Percentiles rank a stretch among this genome's conserved stretches.
Evolutionary conservation across 495 filamentous ascomycete genomes (phyloP).

Genomic region (Cercophora scortea): DNA sequence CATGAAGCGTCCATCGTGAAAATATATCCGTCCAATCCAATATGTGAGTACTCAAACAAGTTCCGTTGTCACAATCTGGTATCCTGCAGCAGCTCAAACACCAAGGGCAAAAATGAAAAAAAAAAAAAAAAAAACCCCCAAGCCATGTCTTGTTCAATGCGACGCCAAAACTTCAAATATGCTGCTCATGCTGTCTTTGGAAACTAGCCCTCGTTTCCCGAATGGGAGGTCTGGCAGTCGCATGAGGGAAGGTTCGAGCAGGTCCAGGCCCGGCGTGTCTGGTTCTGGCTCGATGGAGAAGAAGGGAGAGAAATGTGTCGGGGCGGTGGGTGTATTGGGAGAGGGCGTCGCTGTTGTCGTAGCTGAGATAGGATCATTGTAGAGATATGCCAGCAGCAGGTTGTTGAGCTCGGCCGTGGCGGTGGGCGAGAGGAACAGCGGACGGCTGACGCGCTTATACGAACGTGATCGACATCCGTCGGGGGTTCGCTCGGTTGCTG

Average conservation of each 20-base stretch:
- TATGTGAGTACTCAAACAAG: not conserved
- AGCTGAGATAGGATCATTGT: conserved; percentile 14
- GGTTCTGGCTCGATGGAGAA: conserved; percentile 11
- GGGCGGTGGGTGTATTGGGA: conserved; percentile 15
- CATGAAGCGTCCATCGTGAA: too few species aligned
- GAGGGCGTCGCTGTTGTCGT: conserved; percentile 18
- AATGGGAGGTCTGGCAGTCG: conserved; percentile 5
- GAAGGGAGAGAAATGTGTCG: conserved; percentile 17
- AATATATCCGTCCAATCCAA: too few species aligned
- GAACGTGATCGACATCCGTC: conserved; percentile 10
- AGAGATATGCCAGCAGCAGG: conserved; percentile 23
- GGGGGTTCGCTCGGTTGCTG: conserved; percentile 4
- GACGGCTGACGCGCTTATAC: conserved; percentile 30
- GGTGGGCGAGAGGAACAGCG: conserved; percentile 21
- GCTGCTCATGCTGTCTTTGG: conserved; percentile 23
- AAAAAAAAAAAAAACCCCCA: not conserved
- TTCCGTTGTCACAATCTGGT: not conserved
- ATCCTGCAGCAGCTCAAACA: not conserved
- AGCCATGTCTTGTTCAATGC: not conserved
- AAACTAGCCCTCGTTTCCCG: conserved; percentile 6
- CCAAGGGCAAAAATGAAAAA: not conserved
- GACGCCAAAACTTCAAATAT: conserved; percentile 28
- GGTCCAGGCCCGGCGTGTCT: conserved; percentile 18
- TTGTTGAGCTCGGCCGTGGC: conserved; percentile 26
- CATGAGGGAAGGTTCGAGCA: conserved; percentile 27